Evolutionary conservation across 495 filamentous ascomycete genomes (phyloP), one percentile per base, ranked within the genome.

Genomic region (Tricharina praecox): DNA sequence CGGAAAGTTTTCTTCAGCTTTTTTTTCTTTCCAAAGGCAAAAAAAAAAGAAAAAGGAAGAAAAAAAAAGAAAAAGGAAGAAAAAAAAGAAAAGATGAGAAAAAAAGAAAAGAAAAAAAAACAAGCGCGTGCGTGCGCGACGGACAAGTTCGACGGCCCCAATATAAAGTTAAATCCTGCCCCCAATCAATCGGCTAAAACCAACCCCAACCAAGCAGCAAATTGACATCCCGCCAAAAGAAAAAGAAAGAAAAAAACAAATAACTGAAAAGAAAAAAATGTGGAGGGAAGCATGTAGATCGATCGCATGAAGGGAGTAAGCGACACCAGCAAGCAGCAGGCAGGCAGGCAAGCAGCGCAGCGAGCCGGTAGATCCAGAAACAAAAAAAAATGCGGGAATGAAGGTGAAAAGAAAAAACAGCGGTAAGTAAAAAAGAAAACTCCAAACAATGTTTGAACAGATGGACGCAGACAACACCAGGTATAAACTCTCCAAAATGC

Each of bases 401-500:
- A 25, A 43, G 18, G 15, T 24, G 1, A 26, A 43, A 43, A 10
- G 13, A 26, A 26, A 43, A 13, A 24, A 43, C 24, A 42, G 35
- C 5, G 7, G 15, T 5, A 38, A 38, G 20, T 2, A 16, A 43
- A 43, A 43, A 43, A 42, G 15, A 37, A 37, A 37, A 37, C 9
- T 37, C 20, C 39, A 38, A 38, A 19, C 10, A 40, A 40, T 10
- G 10, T 10, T 40, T 10, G 20, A 40, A 40, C 10, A 40, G 21
- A 58, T 41, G 51, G 50, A 40, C 43, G 39, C 24, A 59, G 46
- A 21, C 34, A 36, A 49, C 50, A 44, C 40, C 42, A 56, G 49
- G 42, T 49, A 57, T 45, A 46, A 57, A 57, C 49, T 48, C 52
- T 34, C 32, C 18, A 48, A 45, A 53, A 50, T 45, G 30, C 25